Percentiles rank a stretch among this genome's conserved stretches.
These are phyloP conservation scores for Oligophagozyma castellii DNA, from an alignment of 1,139 yeast species.

Conservation along the genomic window DNA sequence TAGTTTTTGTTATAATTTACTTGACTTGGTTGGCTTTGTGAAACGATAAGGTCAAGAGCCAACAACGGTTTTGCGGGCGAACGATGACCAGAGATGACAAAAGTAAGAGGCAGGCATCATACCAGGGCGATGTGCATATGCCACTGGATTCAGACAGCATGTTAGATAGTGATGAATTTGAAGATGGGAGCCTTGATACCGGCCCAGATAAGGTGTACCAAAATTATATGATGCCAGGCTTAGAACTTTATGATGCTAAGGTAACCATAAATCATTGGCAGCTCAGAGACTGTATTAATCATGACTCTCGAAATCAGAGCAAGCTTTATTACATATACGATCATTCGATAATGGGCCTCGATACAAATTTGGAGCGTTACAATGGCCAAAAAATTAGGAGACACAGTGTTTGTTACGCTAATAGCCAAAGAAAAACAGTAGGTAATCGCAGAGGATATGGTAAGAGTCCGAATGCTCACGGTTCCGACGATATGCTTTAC, in stretches of 20 bases:
- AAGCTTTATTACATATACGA: conserved; percentile 39
- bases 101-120: too few species aligned
- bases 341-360: conserved; percentile 32
- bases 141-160: neutral
- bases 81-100: too few species aligned
- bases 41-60: too few species aligned
- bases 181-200: conserved; percentile 14
- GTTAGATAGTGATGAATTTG: neutral
- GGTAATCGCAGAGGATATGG: too few species aligned
- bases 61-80: too few species aligned
- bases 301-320: conserved; percentile 27
- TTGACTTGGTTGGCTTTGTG: too few species aligned
- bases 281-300: conserved; percentile 58
- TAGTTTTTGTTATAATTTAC: too few species aligned
- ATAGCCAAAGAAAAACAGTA: neutral
- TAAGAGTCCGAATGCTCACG: too few species aligned
- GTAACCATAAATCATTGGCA: conserved; percentile 65
- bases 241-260: conserved; percentile 22
- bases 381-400: neutral
- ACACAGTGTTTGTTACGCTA: neutral
- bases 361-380: conserved; percentile 19
- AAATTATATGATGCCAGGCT: conserved; percentile 22
- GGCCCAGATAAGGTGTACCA: conserved; percentile 23
- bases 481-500: conserved; percentile 4
- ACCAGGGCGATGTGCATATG: too few species aligned